phyloP scores from a whole-genome alignment of 75 land plant species.

The Sequoiadendron giganteum region DNA sequence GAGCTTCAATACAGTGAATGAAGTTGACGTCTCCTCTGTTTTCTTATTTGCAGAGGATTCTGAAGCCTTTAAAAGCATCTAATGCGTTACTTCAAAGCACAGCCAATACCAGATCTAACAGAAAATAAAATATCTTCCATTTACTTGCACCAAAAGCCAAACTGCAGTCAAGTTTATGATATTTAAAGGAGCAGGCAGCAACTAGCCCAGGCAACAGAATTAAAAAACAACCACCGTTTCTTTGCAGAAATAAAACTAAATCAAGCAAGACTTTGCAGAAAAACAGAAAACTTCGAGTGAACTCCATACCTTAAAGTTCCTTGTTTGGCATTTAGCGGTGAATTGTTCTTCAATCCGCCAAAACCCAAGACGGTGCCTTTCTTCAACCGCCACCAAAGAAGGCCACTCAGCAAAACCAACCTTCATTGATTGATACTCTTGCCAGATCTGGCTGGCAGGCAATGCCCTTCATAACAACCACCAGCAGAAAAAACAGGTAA shows the following conservation, averaged over 20 bases:
- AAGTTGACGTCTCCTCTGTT: no score
- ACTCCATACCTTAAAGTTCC: neutral
- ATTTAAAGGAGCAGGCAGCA: no score
- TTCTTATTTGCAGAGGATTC: neutral
- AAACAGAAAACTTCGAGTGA: neutral
- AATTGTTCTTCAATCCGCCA: neutral
- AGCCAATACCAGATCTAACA: slow-evolving; percentile 7
- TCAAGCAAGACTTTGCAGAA: neutral
- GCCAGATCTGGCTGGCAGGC: no score
- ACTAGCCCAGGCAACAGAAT: no score
- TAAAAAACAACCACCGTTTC: no score
- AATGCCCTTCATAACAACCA: no score
- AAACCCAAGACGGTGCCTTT: neutral
- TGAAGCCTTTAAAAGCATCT: neutral
- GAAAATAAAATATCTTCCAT: neutral
- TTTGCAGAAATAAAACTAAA: neutral
- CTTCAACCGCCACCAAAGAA: neutral
- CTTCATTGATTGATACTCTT: no score
- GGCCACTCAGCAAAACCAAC: no score
- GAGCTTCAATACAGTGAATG: no score
- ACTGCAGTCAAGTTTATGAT: no score
- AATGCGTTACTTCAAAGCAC: neutral
- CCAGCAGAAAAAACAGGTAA: no score
- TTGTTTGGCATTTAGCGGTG: neutral
- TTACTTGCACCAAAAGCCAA: neutral